Conservation (phyloP, 495 filamentous ascomycete species). For the Penicillium daleae region DNA sequence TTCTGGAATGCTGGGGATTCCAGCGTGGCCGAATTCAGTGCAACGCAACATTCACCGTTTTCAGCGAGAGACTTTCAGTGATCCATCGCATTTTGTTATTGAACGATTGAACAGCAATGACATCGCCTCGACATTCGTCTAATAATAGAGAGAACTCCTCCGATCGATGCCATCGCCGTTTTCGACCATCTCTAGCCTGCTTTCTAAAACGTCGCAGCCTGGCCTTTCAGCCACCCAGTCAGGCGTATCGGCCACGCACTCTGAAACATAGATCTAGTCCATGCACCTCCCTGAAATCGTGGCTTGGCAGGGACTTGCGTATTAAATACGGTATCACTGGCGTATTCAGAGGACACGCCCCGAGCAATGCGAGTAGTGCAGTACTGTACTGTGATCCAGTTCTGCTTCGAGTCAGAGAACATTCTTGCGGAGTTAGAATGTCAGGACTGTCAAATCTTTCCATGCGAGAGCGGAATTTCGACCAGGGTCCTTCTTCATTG, state of each 20-base stretch:
- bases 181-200: neutral
- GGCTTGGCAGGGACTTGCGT: neutral
- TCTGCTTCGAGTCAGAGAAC: neutral
- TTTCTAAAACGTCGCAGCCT: constrained; percentile 20
- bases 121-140: neutral
- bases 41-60: constrained; percentile 17
- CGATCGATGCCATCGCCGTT: neutral
- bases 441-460: neutral
- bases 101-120: constrained; percentile 8
- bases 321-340: neutral
- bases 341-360: neutral
- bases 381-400: neutral
- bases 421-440: constrained; percentile 4
- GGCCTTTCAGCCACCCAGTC: neutral
- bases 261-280: neutral
- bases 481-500: neutral
- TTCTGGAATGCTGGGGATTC: constrained; percentile 21
- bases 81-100: neutral
- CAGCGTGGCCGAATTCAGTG: constrained; percentile 7
- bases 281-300: constrained; percentile 1
- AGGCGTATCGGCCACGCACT: neutral
- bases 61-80: neutral
- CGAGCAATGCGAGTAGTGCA: neutral
- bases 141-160: neutral
- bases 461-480: constrained; percentile 1